Evolutionary conservation across 176 grass and related monocot species (phyloP).

Genomic region (Aegilops longissima): DNA sequence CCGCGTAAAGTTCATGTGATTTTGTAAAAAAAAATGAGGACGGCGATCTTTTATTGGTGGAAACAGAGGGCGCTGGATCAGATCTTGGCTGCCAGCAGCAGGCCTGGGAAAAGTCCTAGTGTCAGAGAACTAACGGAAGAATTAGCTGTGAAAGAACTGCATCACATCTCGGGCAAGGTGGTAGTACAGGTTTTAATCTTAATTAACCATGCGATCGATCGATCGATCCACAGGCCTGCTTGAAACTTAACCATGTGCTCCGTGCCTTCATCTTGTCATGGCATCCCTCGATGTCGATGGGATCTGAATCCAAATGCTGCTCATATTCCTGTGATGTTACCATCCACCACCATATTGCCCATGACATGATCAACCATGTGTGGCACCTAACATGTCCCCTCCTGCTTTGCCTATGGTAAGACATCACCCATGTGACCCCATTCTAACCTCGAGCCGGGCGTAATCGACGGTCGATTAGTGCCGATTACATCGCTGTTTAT

Average conservation of each 20-base stretch:
- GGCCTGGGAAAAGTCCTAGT: constrained; percentile 41
- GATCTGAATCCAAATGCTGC: constrained; percentile 72
- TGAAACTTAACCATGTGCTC: constrained; percentile 58
- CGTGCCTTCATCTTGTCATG: constrained; percentile 35
- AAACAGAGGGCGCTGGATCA: constrained; percentile 34
- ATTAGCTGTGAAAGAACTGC: constrained; percentile 79
- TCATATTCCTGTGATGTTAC: constrained; percentile 59
- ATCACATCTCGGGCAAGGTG: constrained; percentile 40
- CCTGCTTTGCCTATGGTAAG: constrained; percentile 35
- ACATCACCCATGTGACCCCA: constrained; percentile 61
- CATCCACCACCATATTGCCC: constrained; percentile 28
- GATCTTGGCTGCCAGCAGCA: constrained; percentile 39
- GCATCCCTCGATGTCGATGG: constrained; percentile 64
- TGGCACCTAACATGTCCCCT: constrained; percentile 61
- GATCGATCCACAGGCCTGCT: background rate
- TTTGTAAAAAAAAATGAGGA: constrained; percentile 15
- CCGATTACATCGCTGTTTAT: background rate
- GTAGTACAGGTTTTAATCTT: constrained; percentile 29
- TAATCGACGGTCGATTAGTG: constrained; percentile 12
- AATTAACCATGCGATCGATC: constrained; percentile 1
- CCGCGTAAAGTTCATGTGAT: constrained; percentile 22
- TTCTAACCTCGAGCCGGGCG: constrained; percentile 40
- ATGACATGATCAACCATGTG: constrained; percentile 61
- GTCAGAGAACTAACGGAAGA: constrained; percentile 59
- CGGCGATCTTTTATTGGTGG: constrained; percentile 14